Percentiles rank a stretch among this genome's conserved stretches.
Conservation (phyloP, 805 yeast species). For the Maudiozyma saulgeensis region DNA sequence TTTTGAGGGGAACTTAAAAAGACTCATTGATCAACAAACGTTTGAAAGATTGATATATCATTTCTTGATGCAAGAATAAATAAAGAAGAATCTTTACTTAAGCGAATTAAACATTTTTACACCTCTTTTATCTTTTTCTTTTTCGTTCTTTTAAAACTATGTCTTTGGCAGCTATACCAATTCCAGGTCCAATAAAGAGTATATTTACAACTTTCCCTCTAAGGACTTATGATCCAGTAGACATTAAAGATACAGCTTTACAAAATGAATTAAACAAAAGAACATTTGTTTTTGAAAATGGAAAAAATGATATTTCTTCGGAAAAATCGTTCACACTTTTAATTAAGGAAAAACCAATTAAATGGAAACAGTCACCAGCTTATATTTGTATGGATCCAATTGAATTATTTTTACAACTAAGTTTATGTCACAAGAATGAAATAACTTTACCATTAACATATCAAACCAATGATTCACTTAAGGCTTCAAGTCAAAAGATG, state of each 20-base stretch:
- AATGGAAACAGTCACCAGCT: background rate
- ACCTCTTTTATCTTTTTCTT: too few species aligned
- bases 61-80: too few species aligned
- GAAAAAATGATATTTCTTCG: background rate
- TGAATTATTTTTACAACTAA: slow-evolving; percentile 39
- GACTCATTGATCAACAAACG: too few species aligned
- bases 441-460: slow-evolving; percentile 24
- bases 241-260: slow-evolving; percentile 22
- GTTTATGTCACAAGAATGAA: slow-evolving; percentile 34
- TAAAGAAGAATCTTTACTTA: too few species aligned
- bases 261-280: slow-evolving; percentile 16
- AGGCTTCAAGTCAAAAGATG: background rate
- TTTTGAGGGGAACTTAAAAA: too few species aligned
- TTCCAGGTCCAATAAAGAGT: slow-evolving; percentile 5
- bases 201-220: slow-evolving; percentile 48
- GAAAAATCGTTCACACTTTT: background rate
- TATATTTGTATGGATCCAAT: slow-evolving; percentile 31
- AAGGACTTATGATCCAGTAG: slow-evolving; percentile 32
- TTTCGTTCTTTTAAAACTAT: background rate
- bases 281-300: slow-evolving; percentile 8
- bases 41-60: too few species aligned
- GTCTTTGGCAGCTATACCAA: background rate
- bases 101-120: too few species aligned
- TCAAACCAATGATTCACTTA: background rate
- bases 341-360: background rate